Percentiles rank a stretch among this genome's conserved stretches.
Conservation (phyloP, 306 rosid genomes). For the Vicia villosa region DNA sequence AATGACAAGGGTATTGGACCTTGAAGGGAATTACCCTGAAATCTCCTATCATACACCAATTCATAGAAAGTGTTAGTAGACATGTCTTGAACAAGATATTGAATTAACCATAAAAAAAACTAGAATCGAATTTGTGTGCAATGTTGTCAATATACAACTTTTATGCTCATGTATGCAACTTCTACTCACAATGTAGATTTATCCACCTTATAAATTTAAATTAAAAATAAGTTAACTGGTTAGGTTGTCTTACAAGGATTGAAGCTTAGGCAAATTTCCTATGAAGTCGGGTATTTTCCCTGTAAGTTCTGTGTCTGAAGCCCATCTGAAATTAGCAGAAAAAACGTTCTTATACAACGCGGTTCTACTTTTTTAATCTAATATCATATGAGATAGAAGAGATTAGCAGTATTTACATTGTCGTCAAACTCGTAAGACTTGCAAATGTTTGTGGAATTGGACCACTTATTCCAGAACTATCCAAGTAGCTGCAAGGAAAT, state of each 20-base stretch:
- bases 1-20: constrained; percentile 70
- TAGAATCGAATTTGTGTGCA: too few species aligned
- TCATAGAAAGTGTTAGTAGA: constrained; percentile 22
- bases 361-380: not conserved
- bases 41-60: constrained; percentile 54
- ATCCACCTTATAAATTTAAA: not conserved
- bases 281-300: constrained; percentile 78
- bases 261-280: constrained; percentile 69
- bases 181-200: too few species aligned
- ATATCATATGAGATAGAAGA: not conserved
- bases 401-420: constrained; percentile 53
- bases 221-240: not conserved
- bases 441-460: constrained; percentile 77
- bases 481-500: constrained; percentile 59
- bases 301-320: constrained; percentile 61
- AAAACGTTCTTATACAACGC: not conserved
- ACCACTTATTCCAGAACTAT: constrained; percentile 79
- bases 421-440: constrained; percentile 46
- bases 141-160: too few species aligned
- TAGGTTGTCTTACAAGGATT: constrained; percentile 56
- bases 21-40: constrained; percentile 81
- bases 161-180: too few species aligned
- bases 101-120: not conserved
- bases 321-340: constrained; percentile 60
- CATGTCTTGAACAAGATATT: not conserved